These are phyloP conservation scores for Cercophora newfieldiana DNA, from an alignment of 495 filamentous ascomycete species.

Conservation along the genomic window DNA sequence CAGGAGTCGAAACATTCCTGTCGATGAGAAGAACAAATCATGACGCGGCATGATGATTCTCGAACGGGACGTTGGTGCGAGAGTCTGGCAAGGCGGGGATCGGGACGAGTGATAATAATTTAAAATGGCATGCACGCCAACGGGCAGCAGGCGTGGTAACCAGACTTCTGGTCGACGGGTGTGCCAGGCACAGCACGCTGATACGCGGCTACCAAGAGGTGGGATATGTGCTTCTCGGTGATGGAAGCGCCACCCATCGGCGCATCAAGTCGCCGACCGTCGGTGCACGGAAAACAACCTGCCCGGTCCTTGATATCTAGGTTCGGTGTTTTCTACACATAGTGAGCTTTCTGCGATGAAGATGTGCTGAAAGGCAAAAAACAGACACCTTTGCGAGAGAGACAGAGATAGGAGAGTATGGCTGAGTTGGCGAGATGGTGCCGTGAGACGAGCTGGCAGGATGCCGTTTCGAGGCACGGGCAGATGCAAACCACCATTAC, in stretches of 20 bases:
- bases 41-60: conserved; percentile 26
- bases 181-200: neutral
- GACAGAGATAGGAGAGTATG: neutral
- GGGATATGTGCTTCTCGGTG: conserved; percentile 10
- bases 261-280: neutral
- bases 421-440: neutral
- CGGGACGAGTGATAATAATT: conserved; percentile 7
- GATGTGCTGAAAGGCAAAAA: neutral
- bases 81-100: neutral
- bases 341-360: neutral
- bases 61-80: conserved; percentile 26
- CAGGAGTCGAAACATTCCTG: conserved; percentile 20
- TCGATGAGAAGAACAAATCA: conserved; percentile 23
- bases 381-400: neutral
- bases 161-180: conserved; percentile 17
- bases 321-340: neutral
- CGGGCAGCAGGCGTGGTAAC: conserved; percentile 11
- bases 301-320: neutral
- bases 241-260: conserved; percentile 1
- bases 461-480: neutral
- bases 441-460: too few species aligned
- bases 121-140: conserved; percentile 19
- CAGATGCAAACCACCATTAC: neutral
- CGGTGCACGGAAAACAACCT: neutral
- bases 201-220: neutral